Evolutionary conservation across 805 yeast genomes (phyloP), one percentile per base, ranked within the genome.

Genomic region (Saccharomycopsis javanensis): DNA sequence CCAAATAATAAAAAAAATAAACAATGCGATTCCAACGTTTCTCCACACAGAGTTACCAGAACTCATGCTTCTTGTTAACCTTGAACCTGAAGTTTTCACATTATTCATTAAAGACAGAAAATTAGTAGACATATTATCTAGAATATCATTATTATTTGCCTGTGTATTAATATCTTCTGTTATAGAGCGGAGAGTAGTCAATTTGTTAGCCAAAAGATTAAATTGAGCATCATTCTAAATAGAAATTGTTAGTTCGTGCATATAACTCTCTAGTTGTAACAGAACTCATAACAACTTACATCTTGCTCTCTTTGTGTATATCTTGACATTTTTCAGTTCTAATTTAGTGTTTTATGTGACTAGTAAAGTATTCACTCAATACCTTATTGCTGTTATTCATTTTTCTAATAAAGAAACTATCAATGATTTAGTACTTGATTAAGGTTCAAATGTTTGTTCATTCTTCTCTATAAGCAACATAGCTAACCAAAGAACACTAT

Each of bases 91-190:
- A 55, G 75, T 71, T 59, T 75, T 76, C n/a, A 85, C 70, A 54
- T 77, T 75, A 28, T 71, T 74, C 46, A 75, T 67, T 62, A 85
- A 66, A 11, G 73, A 65, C 57, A 76, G 71, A 68, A 85, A 75
- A n/a, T 82, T 75, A 57, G 78, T 77, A 38, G 79, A 75, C 20
- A 81, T 63, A 16, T 70, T 69, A 55, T 69, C 69, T 20, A 80
- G 65, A 38, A 73, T 62, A 0, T 75, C 71, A 27, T 68, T 67
- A 60, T 79, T 83, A 55, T 81, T 73, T 1, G 92, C 86, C 62
- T 82, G 85, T 56, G 72, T 70, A 63, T 84, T 80, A 37, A 86
- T 83, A 59, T 86, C 92, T 61, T 79, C 79, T 55, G 88, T 85
- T 27, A 86, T 80, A 57, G 75, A 74, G 59, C 87, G 77, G 63